A percentile compares a stretch with the other conserved stretches of the same genome.
These are phyloP conservation scores for Monoraphidium neglectum DNA, from an alignment of 139 green algal genomes.

Conservation along the genomic window DNA sequence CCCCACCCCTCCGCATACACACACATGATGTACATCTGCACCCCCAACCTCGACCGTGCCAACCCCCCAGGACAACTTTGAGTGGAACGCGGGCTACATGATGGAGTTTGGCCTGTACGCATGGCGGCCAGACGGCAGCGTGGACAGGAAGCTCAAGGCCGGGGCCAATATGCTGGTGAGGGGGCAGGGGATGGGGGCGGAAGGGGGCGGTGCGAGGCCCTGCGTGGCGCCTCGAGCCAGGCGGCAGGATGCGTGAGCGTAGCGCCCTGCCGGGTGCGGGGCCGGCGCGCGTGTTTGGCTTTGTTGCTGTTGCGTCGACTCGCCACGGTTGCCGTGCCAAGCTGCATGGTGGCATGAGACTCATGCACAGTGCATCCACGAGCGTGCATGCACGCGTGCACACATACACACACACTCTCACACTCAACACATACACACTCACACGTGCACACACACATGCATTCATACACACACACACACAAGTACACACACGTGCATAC, in stretches of 20 bases:
- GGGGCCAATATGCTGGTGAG: constrained; percentile 28
- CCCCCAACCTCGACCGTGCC: constrained; percentile 28
- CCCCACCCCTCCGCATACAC: not conserved
- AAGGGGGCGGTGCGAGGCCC: not conserved
- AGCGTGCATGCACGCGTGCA: no score
- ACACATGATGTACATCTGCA: not conserved
- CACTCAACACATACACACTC: no score
- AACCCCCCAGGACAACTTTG: constrained; percentile 63
- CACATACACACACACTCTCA: no score
- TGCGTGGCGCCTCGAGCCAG: no score
- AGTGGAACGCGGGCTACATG: constrained; percentile 59
- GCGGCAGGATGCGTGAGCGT: no score
- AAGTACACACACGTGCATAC: not conserved
- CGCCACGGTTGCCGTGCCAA: no score
- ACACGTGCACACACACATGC: no score
- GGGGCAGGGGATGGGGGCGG: not conserved
- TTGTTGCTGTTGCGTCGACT: no score
- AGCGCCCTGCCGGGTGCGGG: no score
- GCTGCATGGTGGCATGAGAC: no score
- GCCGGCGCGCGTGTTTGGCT: no score
- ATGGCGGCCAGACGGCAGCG: constrained; percentile 56
- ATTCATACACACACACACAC: not conserved
- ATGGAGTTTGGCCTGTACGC: constrained; percentile 76
- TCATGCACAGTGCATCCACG: no score
- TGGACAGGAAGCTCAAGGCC: constrained; percentile 33